These are phyloP conservation scores for Populus pruinosa DNA, from an alignment of 345 rosid species.

Conservation along the genomic window DNA sequence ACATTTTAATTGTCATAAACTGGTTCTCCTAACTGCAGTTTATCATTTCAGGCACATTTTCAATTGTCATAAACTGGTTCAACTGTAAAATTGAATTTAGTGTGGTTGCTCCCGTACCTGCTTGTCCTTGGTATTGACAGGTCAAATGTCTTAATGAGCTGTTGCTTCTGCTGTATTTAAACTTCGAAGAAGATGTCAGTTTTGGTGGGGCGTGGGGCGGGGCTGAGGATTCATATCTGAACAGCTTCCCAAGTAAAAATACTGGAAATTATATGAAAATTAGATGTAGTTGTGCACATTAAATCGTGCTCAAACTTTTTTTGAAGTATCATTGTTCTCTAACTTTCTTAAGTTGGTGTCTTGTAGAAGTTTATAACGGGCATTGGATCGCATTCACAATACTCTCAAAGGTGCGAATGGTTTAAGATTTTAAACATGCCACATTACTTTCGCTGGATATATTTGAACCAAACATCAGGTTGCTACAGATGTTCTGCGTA, in stretches of 20 bases:
- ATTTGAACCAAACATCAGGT: not conserved
- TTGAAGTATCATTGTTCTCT: not conserved
- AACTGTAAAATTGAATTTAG: not conserved
- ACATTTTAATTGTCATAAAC: not conserved
- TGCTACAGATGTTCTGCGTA: slow-evolving; percentile 82
- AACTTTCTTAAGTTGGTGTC: slow-evolving; percentile 20
- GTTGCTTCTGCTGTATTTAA: not conserved
- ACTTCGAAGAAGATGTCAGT: not conserved
- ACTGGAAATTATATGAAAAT: not conserved
- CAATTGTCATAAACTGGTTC: not conserved
- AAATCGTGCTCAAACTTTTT: too few species aligned
- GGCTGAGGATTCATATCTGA: not conserved
- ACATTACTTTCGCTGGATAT: not conserved
- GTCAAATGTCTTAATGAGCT: not conserved
- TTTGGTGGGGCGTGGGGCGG: not conserved
- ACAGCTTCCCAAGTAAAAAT: not conserved
- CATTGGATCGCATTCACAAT: slow-evolving; percentile 82
- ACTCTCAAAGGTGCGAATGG: slow-evolving; percentile 72
- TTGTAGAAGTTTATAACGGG: slow-evolving; percentile 84
- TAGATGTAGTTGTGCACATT: not conserved
- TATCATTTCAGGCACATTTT: not conserved
- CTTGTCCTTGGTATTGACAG: not conserved
- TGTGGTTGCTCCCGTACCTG: not conserved
- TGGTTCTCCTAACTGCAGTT: not conserved
- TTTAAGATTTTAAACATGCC: not conserved